These are phyloP conservation scores for Scedosporium aurantiacum DNA, from an alignment of 2,329 filamentous ascomycete species.

Conservation along the genomic window DNA sequence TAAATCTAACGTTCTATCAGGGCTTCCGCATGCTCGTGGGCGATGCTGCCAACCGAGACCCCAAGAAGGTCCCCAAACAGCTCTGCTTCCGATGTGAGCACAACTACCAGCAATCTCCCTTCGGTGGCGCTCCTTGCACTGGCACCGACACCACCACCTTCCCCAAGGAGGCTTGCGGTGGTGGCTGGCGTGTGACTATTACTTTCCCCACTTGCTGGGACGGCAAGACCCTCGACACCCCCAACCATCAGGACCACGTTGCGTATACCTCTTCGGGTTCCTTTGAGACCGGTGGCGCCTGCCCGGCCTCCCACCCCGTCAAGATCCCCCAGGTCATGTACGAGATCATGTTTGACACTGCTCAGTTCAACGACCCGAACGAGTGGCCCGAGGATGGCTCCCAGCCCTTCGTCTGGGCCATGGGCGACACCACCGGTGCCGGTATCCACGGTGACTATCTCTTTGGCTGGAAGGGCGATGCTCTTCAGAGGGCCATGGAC, in stretches of 20 bases:
- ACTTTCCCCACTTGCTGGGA: slow-evolving; percentile 34
- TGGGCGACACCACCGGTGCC: slow-evolving; percentile 7
- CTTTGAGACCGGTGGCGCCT: slow-evolving; percentile 8
- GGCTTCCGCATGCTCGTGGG: slow-evolving; percentile 37
- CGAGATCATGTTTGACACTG: slow-evolving; percentile 10
- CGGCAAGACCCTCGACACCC: slow-evolving; percentile 9
- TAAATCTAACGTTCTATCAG: slow-evolving; percentile 12
- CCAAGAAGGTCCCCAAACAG: slow-evolving; percentile 15
- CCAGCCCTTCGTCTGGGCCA: slow-evolving; percentile 9
- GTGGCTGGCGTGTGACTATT: slow-evolving; percentile 42
- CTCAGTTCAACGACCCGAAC: slow-evolving; percentile 6
- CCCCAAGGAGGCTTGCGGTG: slow-evolving; percentile 31
- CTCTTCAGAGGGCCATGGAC: slow-evolving; percentile 27
- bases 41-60: slow-evolving; percentile 29
- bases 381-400: slow-evolving; percentile 9
- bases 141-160: slow-evolving; percentile 38
- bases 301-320: slow-evolving; percentile 9
- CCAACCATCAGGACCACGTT: slow-evolving; percentile 8
- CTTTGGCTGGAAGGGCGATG: slow-evolving; percentile 9
- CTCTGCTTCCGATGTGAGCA: slow-evolving; percentile 37
- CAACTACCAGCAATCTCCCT: slow-evolving; percentile 30
- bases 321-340: slow-evolving; percentile 10
- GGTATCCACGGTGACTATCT: slow-evolving; percentile 9
- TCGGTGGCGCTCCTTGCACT: slow-evolving; percentile 37
- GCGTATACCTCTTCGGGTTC: slow-evolving; percentile 6